These are phyloP conservation scores for Scutellaria barbata DNA, from an alignment of 257 asterid genomes.

Conservation along the genomic window DNA sequence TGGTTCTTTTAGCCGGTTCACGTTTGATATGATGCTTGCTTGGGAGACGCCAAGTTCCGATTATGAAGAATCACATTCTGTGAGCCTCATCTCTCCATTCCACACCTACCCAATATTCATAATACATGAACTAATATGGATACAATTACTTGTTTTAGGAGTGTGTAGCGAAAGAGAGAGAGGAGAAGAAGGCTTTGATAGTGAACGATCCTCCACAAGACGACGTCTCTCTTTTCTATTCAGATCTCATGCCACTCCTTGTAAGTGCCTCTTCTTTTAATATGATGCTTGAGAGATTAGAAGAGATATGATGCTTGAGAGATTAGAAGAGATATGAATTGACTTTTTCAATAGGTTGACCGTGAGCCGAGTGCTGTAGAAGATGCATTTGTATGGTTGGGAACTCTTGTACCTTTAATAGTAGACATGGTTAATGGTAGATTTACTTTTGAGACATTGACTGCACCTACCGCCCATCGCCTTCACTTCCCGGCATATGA, in stretches of 20 bases:
- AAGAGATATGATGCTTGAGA: not conserved
- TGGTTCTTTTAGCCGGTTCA: slow-evolving; percentile 75
- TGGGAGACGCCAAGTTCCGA: slow-evolving; percentile 71
- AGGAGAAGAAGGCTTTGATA: slow-evolving; percentile 49
- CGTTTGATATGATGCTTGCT: slow-evolving; percentile 94
- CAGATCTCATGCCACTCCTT: slow-evolving; percentile 92
- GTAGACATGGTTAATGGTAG: slow-evolving; percentile 81
- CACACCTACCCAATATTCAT: not conserved
- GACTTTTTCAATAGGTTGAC: slow-evolving; percentile 58
- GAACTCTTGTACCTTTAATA: slow-evolving; percentile 61
- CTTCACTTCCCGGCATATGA: slow-evolving; percentile 88
- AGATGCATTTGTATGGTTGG: slow-evolving; percentile 83
- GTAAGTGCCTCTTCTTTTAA: slow-evolving; percentile 42
- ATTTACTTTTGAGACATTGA: slow-evolving; percentile 79
- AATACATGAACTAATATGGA: not conserved
- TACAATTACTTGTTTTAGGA: slow-evolving; percentile 45
- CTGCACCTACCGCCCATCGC: slow-evolving; percentile 67
- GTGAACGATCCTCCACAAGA: slow-evolving; percentile 50
- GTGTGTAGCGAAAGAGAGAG: slow-evolving; percentile 59
- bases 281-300: not conserved
- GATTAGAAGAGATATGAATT: too few species aligned
- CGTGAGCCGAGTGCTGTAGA: slow-evolving; percentile 65
- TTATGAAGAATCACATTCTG: slow-evolving; percentile 56
- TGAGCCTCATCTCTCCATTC: slow-evolving; percentile 26
- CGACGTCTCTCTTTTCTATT: slow-evolving; percentile 81